Percentiles rank a stretch among this genome's conserved stretches.
These are phyloP conservation scores for Penicillium sp. DNA, from an alignment of 2,329 filamentous ascomycete genomes.

Conservation along the genomic window DNA sequence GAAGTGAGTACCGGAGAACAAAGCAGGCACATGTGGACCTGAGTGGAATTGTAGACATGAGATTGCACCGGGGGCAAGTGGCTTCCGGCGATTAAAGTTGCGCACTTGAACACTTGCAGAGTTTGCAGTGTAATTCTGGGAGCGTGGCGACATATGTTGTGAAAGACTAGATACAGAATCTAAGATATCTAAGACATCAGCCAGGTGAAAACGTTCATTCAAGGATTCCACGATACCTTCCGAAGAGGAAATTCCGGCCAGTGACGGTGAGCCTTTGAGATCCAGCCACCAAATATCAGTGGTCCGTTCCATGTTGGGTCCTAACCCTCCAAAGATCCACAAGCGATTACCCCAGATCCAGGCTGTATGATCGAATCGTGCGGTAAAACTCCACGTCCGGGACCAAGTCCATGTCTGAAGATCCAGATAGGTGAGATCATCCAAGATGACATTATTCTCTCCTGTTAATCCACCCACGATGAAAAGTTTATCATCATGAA, in stretches of 20 bases:
- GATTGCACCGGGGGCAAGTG: constrained; percentile 73
- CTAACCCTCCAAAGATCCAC: constrained; percentile 94
- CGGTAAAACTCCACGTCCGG: constrained; percentile 88
- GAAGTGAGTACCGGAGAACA: constrained; percentile 88
- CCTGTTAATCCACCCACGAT: constrained; percentile 94
- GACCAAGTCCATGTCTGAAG: constrained; percentile 98
- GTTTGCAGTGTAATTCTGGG: constrained; percentile 64
- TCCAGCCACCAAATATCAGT: constrained; percentile 98
- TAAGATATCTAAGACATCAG: constrained; percentile 36
- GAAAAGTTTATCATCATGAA: constrained; percentile 95
- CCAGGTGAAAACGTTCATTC: constrained; percentile 28
- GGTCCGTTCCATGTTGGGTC: constrained; percentile 93
- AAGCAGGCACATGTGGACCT: constrained; percentile 76
- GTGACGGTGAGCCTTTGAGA: constrained; percentile 80
- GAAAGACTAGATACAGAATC: constrained; percentile 35
- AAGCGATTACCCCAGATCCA: constrained; percentile 90
- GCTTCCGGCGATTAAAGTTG: constrained; percentile 46
- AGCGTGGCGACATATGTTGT: constrained; percentile 35
- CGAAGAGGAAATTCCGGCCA: constrained; percentile 60
- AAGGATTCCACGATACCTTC: constrained; percentile 48
- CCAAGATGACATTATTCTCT: constrained; percentile 82
- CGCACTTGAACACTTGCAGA: constrained; percentile 56
- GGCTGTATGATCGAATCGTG: constrained; percentile 88
- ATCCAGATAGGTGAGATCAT: constrained; percentile 95
- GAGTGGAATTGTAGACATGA: constrained; percentile 86